A percentile compares a stretch with the other conserved stretches of the same genome.
Conservation (phyloP, 1,284 basidiomycete species). For the Leccinum cinnamomeum region DNA sequence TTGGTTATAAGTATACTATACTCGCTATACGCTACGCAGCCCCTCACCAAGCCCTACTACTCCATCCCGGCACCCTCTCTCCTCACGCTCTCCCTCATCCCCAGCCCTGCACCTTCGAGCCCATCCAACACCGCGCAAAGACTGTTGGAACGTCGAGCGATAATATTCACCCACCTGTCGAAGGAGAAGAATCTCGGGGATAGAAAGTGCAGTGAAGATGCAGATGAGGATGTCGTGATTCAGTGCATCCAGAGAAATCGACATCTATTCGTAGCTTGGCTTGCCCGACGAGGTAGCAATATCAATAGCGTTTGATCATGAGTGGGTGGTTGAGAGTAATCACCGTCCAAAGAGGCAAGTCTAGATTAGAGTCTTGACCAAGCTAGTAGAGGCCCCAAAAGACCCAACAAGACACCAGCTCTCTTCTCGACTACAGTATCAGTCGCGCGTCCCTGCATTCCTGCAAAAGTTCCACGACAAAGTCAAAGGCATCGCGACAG, state of each 20-base stretch:
- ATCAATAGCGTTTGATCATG: background rate
- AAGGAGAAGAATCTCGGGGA: slow-evolving; percentile 47
- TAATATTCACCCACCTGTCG: slow-evolving; percentile 42
- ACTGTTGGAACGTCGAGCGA: background rate
- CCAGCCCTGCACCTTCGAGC: too few species aligned
- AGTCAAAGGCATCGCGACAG: slow-evolving; percentile 50
- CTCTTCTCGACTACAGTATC: slow-evolving; percentile 62
- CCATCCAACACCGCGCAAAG: background rate
- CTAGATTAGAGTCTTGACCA: background rate
- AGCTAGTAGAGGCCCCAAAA: slow-evolving; percentile 48
- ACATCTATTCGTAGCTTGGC: slow-evolving; percentile 18
- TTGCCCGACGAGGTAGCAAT: background rate
- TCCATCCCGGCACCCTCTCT: too few species aligned
- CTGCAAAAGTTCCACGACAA: slow-evolving; percentile 59
- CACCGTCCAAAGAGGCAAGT: slow-evolving; percentile 22
- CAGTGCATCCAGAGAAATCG: slow-evolving; percentile 21
- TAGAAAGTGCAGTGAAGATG: slow-evolving; percentile 46
- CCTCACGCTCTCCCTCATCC: too few species aligned
- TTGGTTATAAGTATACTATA: too few species aligned
- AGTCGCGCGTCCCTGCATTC: slow-evolving; percentile 53
- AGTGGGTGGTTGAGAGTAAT: background rate
- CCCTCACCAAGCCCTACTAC: too few species aligned
- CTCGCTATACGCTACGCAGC: too few species aligned
- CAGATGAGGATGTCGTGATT: slow-evolving; percentile 52
- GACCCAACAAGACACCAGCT: slow-evolving; percentile 68